These are phyloP conservation scores for Clonostachys rhizophaga DNA, from an alignment of 2,329 filamentous ascomycete genomes.

Conservation along the genomic window DNA sequence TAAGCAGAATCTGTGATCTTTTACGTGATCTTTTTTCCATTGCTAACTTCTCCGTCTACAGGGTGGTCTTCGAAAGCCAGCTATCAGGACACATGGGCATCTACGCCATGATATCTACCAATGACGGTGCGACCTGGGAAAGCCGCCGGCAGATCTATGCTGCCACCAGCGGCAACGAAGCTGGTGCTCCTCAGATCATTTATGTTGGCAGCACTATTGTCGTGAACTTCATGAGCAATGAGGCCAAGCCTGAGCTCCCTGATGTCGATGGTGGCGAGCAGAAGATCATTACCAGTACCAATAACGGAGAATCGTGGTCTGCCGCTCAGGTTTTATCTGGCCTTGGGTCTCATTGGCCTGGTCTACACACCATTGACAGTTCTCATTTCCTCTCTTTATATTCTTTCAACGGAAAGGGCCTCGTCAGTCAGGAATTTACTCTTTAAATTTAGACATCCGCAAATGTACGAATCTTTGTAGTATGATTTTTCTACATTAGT, in stretches of 20 bases:
- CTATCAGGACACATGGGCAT: slow-evolving; percentile 24
- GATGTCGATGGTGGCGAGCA: slow-evolving; percentile 8
- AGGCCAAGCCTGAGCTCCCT: slow-evolving; percentile 21
- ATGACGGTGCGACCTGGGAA: slow-evolving; percentile 36
- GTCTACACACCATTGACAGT: slow-evolving; percentile 10
- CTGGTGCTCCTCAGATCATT: slow-evolving; percentile 32
- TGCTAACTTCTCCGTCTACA: neutral
- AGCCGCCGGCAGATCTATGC: slow-evolving; percentile 28
- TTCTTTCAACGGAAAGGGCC: slow-evolving; percentile 11
- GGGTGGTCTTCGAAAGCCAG: slow-evolving; percentile 35
- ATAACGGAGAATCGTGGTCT: slow-evolving; percentile 17
- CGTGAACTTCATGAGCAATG: slow-evolving; percentile 38
- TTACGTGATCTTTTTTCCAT: neutral
- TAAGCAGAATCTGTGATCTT: slow-evolving; percentile 5
- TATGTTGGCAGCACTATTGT: slow-evolving; percentile 35
- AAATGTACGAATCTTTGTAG: no score
- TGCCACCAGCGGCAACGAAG: slow-evolving; percentile 7
- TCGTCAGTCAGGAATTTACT: no score
- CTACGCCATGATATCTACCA: slow-evolving; percentile 24
- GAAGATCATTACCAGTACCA: slow-evolving; percentile 20
- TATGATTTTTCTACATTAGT: no score
- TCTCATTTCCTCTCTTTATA: slow-evolving; percentile 1
- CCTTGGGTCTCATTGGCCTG: slow-evolving; percentile 20
- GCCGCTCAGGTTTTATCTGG: slow-evolving; percentile 13
- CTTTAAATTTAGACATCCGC: no score